Percentiles rank a stretch among this genome's conserved stretches.
Conservation (phyloP, 208 protist species). For the Leishmania gerbilli region DNA sequence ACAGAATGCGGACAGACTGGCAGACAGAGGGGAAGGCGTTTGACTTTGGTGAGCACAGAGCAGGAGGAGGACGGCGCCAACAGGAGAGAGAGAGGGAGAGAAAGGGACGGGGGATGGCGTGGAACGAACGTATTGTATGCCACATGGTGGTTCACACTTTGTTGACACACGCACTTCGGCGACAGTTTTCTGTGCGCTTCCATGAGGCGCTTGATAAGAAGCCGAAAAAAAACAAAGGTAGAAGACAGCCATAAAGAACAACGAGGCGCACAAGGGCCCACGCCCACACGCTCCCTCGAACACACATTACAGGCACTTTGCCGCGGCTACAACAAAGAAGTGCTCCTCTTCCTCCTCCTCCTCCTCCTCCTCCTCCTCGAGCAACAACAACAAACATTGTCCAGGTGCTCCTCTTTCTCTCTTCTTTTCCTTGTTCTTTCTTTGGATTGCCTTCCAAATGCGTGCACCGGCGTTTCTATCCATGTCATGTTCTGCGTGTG, state of each 20-base stretch:
- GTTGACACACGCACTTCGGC: neutral
- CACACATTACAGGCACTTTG: neutral
- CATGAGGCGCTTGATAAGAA: neutral
- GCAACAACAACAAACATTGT: no score
- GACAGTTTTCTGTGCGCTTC: neutral
- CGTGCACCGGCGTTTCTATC: no score
- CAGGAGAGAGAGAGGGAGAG: no score
- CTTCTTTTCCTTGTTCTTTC: no score
- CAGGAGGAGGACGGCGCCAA: neutral
- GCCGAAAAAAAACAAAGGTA: neutral
- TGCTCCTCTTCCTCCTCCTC: no score
- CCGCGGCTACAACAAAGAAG: no score
- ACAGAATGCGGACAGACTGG: neutral
- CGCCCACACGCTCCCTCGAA: neutral
- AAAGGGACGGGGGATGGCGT: neutral
- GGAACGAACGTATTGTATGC: neutral
- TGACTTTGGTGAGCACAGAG: neutral
- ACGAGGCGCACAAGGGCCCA: neutral
- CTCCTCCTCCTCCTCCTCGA: no score
- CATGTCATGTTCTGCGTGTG: no score
- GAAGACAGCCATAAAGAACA: neutral
- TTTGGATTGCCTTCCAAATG: no score
- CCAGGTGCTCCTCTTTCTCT: no score
- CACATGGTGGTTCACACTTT: neutral
- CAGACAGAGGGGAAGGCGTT: neutral